Percentiles rank a stretch among this genome's conserved stretches.
These are phyloP conservation scores for Phanerodontia chrysosporium DNA, from an alignment of 768 basidiomycete species.

Conservation along the genomic window DNA sequence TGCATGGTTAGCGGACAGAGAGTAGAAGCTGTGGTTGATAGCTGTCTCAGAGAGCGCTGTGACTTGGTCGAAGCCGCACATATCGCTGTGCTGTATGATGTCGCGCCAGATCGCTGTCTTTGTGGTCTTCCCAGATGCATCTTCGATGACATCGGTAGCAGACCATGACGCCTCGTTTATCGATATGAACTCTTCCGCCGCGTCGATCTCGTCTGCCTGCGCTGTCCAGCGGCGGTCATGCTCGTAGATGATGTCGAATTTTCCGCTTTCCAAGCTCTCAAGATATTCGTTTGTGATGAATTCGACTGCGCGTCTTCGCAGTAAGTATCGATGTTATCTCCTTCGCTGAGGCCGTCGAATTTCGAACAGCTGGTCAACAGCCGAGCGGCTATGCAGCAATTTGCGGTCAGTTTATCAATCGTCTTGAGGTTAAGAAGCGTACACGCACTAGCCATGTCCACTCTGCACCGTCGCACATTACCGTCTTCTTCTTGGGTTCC, in stretches of 20 bases:
- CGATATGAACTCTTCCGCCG: conserved; percentile 9
- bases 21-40: conserved; percentile 19
- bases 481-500: conserved; percentile 11
- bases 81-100: conserved; percentile 14
- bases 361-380: conserved; percentile 1
- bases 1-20: background rate
- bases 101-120: conserved; percentile 9
- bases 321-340: conserved; percentile 3
- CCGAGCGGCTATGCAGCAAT: too few relatives aligned
- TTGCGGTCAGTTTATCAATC: too few relatives aligned
- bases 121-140: conserved; percentile 17
- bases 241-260: conserved; percentile 18
- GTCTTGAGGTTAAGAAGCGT: background rate
- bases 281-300: conserved; percentile 20
- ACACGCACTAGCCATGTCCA: conserved; percentile 19
- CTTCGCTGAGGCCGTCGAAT: background rate
- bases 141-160: conserved; percentile 2
- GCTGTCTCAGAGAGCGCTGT: conserved; percentile 21
- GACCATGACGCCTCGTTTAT: conserved; percentile 2
- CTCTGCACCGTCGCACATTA: conserved; percentile 10
- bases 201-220: background rate
- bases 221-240: conserved; percentile 7
- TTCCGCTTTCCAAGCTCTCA: conserved; percentile 13
- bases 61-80: conserved; percentile 22
- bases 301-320: conserved; percentile 10